Conservation (phyloP, 2,329 filamentous ascomycete genomes). For the Boeremia exigua region DNA sequence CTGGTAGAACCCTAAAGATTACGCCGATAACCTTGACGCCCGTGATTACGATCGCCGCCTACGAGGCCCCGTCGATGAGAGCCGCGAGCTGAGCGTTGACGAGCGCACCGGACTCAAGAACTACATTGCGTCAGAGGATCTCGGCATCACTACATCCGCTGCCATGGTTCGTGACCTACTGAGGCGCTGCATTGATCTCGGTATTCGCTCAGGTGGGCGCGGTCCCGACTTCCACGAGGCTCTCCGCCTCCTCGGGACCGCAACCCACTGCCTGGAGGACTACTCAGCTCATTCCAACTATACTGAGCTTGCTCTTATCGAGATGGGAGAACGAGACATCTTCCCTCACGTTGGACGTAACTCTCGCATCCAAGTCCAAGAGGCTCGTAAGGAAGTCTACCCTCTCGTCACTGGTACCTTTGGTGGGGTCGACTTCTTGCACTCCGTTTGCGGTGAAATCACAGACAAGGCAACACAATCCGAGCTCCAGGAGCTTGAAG, state of each 20-base stretch:
- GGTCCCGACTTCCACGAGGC: slow-evolving; percentile 87
- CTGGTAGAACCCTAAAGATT: slow-evolving; percentile 58
- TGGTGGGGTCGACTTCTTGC: slow-evolving; percentile 91
- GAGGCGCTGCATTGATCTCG: slow-evolving; percentile 76
- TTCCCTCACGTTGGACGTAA: slow-evolving; percentile 86
- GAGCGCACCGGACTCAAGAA: slow-evolving; percentile 74
- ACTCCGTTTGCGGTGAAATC: slow-evolving; percentile 80
- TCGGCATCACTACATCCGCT: slow-evolving; percentile 81
- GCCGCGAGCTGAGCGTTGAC: slow-evolving; percentile 79
- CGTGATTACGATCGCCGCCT: slow-evolving; percentile 80
- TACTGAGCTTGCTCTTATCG: slow-evolving; percentile 83
- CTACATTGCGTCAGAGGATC: slow-evolving; percentile 87
- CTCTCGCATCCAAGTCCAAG: slow-evolving; percentile 73
- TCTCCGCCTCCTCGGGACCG: slow-evolving; percentile 84
- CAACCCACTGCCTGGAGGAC: slow-evolving; percentile 86
- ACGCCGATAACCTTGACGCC: slow-evolving; percentile 87
- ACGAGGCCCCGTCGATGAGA: slow-evolving; percentile 80
- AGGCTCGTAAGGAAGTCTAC: slow-evolving; percentile 71
- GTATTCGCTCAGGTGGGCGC: slow-evolving; percentile 72
- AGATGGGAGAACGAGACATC: slow-evolving; percentile 78
- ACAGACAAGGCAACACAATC: slow-evolving; percentile 91
- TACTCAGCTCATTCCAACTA: slow-evolving; percentile 96
- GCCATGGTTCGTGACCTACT: slow-evolving; percentile 78
- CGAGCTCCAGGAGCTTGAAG: slow-evolving; percentile 86
- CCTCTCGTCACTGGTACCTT: slow-evolving; percentile 91